Base-by-base conservation (phyloP, 2,329 filamentous ascomycete species). In the Cladosporium sp. region DNA sequence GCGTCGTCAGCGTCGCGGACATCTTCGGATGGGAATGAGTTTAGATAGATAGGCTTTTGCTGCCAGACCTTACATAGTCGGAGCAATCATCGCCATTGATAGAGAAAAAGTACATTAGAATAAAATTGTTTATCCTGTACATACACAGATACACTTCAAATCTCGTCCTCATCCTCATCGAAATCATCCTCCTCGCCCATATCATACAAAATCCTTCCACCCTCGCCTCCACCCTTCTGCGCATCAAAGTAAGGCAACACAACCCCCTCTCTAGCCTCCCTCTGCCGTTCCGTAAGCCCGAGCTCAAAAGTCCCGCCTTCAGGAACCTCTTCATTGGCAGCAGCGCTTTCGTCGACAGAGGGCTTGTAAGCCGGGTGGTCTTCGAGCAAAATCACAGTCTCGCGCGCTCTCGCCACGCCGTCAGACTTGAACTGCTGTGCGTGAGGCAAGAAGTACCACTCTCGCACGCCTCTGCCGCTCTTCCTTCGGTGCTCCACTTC, bases 181-280 rank as follows among this genome's bases (percentile, higher is more conserved):
- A 97, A 97, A 71, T 97, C 91, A 73, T 99, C 94, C 76, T 97
- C 94, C 61, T 86, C 83, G 1, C 92, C 93, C 89, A 97, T 96
- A 66, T 97, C 93, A 71, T 99, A 99, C 68, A 99, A 70, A 63
- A 99, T 99, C 60, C 93, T 82, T 0, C 94, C 94, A 4, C 94
- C 93, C 67, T 96, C 91, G 0, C 92, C 92, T 0, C 84, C 77
- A 4, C 81, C 83, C 54, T 85, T 90, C 80, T 99, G 94, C 22
- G 94, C 94, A 77, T 99, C 94, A 74, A 95, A 97, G 72, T 99
- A 97, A 15, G 94, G 94, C 72, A 97, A 72, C 39, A 97, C 89
- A 8, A 99, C 90, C 0, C 89, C 90, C 67, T 97, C 93, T 24
- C 94, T 79, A 51, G 96, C 93, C 62, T 82, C 80, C 65, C 89